Base-by-base conservation (phyloP, 495 filamentous ascomycete species). In the Penicillium antarcticum region DNA sequence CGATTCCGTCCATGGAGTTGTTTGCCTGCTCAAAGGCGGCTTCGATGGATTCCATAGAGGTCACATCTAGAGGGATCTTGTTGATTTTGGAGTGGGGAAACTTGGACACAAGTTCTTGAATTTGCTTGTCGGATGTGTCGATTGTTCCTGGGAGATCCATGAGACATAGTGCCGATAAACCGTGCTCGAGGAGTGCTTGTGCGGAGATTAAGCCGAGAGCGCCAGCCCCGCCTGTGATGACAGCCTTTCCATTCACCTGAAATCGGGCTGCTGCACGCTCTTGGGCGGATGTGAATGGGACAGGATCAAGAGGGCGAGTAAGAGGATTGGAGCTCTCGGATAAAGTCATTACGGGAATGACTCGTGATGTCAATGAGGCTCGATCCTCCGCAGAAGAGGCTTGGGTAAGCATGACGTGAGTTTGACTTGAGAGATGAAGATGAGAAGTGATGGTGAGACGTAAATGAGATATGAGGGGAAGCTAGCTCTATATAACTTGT, bases 131-230 rank as follows among this genome's bases (percentile, higher is more conserved):
- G 0, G 74, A 68, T 24, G 77, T 70, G 3, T 66, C 65, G 0
- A 72, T 62, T 41, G 82, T 74, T 0, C 7, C 13, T 10, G 47
- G 47, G 40, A 85, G 57, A 52, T 90, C 87, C 53, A 87, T 79
- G 47, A 89, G 76, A 46, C 76, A 76, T 33, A 88, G 68, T 14
- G 79, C 79, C 3, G 72, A 57, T 2, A 83, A 68, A 10, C 86
- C 87, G 55, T 89, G 86, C 60, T 91, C 87, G n/a, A 89, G 81
- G 13, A 91, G 76, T 5, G 85, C 86, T 4, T 75, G 73, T 3
- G 77, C 76, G 9, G 77, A 72, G 4, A 73, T 69, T 3, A 86
- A 75, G 4, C 79, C 87, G 7, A 91, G 74, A n/a, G 76, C 82
- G 2, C 87, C 86, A 26, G 83, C 77, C 40, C 87, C 86, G 16